These are phyloP conservation scores for Hansfordia pulvinata DNA, from an alignment of 2,329 filamentous ascomycete species.

Conservation along the genomic window DNA sequence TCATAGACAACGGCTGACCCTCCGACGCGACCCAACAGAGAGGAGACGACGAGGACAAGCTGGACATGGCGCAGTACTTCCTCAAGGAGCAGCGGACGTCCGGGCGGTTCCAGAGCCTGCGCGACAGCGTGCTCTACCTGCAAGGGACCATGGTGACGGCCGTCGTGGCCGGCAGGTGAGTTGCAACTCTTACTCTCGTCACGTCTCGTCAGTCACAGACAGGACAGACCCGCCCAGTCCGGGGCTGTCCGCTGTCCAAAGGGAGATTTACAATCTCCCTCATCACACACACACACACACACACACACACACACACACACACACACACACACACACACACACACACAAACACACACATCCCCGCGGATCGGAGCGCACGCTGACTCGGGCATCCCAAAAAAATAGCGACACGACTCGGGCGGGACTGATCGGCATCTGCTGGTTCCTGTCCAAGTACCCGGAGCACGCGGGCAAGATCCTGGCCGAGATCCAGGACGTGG, in stretches of 20 bases:
- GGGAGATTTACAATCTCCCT: no score
- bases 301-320: no score
- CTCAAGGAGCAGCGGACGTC: constrained; percentile 7
- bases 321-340: no score
- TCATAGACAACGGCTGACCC: no score
- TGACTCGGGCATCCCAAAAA: no score
- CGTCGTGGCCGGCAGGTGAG: constrained; percentile 10
- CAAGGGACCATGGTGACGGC: constrained; percentile 7
- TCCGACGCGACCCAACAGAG: constrained; percentile 3
- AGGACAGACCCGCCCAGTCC: no score
- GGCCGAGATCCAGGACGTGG: constrained; percentile 4
- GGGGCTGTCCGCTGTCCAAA: no score
- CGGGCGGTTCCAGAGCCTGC: constrained; percentile 2
- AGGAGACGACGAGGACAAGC: constrained; percentile 4
- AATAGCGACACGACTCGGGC: constrained; percentile 8
- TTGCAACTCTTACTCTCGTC: no score
- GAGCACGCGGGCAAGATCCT: constrained; percentile 6
- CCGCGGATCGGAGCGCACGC: no score
- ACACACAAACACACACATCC: no score
- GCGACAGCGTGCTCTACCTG: constrained; percentile 6
- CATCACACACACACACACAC: no score
- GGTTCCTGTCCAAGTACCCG: constrained; percentile 5
- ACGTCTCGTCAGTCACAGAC: no score
- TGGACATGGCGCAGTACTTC: constrained; percentile 7
- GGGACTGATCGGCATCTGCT: constrained; percentile 5